Percentiles rank a stretch among this genome's conserved stretches.
Conservation (phyloP, 169 alveolate species). For the Cryptosporidium parvum region DNA sequence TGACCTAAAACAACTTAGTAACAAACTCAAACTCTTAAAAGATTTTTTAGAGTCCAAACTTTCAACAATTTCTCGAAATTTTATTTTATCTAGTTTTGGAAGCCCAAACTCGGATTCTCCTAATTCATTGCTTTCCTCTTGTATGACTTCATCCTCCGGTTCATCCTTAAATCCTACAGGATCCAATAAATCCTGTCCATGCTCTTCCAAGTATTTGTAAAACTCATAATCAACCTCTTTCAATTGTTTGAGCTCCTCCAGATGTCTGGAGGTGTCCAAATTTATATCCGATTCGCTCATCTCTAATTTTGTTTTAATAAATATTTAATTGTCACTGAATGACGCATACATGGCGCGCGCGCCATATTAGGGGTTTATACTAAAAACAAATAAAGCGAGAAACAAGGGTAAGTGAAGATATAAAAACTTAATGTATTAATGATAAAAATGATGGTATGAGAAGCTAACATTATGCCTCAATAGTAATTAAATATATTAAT, state of each 20-base stretch:
- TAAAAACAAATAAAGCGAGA: background rate
- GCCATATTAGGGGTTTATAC: background rate
- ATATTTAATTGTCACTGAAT: background rate
- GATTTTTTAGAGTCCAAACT: slow-evolving; percentile 1
- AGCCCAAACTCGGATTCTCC: background rate
- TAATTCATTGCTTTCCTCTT: background rate
- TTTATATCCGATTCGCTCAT: slow-evolving; percentile 11
- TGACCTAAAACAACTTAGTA: slow-evolving; percentile 41
- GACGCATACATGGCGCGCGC: slow-evolving; percentile 18
- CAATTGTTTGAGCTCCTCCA: slow-evolving; percentile 33
- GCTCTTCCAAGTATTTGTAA: slow-evolving; percentile 41
- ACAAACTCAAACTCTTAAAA: slow-evolving; percentile 1
- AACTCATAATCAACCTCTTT: slow-evolving; percentile 52
- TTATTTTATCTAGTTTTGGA: background rate
- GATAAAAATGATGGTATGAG: background rate
- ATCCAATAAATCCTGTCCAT: slow-evolving; percentile 31
- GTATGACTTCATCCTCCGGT: background rate
- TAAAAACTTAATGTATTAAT: background rate
- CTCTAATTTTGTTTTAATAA: background rate
- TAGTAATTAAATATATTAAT: background rate
- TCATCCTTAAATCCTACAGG: slow-evolving; percentile 28
- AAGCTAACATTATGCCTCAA: background rate
- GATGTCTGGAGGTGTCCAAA: slow-evolving; percentile 4
- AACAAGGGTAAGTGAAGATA: background rate
- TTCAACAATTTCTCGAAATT: slow-evolving; percentile 6